Evolutionary conservation across 2,329 filamentous ascomycete species (phyloP).

Genomic region (Grosmannia clavigera): DNA sequence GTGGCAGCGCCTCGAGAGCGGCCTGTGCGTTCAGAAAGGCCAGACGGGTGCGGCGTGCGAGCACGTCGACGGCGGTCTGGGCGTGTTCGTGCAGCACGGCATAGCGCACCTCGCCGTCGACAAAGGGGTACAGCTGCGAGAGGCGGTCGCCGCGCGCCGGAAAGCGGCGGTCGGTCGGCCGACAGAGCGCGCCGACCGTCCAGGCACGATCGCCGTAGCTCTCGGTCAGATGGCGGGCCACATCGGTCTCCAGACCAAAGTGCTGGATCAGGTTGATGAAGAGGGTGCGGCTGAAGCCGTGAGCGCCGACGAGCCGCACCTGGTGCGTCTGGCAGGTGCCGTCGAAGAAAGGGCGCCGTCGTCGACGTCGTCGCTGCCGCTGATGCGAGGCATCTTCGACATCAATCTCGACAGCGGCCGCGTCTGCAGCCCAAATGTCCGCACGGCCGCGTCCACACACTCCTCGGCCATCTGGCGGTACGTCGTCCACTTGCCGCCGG

Average conservation of each 20-base stretch:
- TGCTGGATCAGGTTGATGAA: conserved; percentile 95
- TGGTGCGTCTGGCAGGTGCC: conserved; percentile 64
- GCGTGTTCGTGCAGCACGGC: conserved; percentile 83
- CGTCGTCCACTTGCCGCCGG: conserved; percentile 79
- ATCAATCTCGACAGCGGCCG: conserved; percentile 19
- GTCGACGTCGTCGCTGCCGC: conserved; percentile 53
- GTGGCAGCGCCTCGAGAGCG: conserved; percentile 72
- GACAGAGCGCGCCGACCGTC: conserved; percentile 72
- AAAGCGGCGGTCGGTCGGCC: conserved; percentile 65
- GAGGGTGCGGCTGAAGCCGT: conserved; percentile 70
- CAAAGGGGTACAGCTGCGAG: conserved; percentile 71
- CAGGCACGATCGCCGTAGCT: conserved; percentile 89
- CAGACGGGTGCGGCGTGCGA: conserved; percentile 72
- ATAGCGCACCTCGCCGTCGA: conserved; percentile 85
- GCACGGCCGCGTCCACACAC: conserved; percentile 66
- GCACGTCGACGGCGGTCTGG: conserved; percentile 77
- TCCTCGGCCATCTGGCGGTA: conserved; percentile 85
- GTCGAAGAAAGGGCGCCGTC: conserved; percentile 59
- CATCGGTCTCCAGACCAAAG: conserved; percentile 82
- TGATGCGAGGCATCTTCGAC: conserved; percentile 43
- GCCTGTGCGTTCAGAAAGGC: conserved; percentile 90
- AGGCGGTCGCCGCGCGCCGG: conserved; percentile 75
- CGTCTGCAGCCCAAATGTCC: conserved; percentile 48
- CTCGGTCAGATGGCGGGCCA: conserved; percentile 76
- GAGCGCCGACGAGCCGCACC: conserved; percentile 62